Evolutionary conservation across 2,329 filamentous ascomycete genomes (phyloP).

Genomic region (Aspergillus sp.): DNA sequence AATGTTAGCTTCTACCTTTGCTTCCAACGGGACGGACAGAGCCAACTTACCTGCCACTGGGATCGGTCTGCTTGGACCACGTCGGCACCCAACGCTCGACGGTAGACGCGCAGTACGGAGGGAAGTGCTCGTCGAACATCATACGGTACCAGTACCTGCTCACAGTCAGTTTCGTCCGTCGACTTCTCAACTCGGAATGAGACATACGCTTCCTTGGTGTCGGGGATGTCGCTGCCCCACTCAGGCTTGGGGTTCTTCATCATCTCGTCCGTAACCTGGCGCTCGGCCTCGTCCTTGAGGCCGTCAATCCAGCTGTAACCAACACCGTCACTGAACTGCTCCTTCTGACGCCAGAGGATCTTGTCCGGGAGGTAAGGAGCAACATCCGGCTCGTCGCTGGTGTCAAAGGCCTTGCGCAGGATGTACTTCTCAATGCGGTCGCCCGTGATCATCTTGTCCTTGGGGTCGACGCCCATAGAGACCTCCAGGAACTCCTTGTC

Average conservation of each 20-base stretch:
- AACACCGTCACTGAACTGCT: slow-evolving; percentile 98
- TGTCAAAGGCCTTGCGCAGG: slow-evolving; percentile 95
- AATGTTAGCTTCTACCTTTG: slow-evolving; percentile 7
- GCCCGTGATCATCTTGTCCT: slow-evolving; percentile 92
- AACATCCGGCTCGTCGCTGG: slow-evolving; percentile 74
- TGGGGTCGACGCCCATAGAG: slow-evolving; percentile 89
- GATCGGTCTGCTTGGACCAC: slow-evolving; percentile 95
- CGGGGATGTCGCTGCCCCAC: slow-evolving; percentile 90
- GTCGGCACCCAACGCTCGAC: slow-evolving; percentile 97
- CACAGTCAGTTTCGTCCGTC: slow-evolving; percentile 15
- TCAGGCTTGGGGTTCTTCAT: slow-evolving; percentile 97
- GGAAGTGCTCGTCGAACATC: slow-evolving; percentile 99
- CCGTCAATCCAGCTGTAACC: slow-evolving; percentile 99
- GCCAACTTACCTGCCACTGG: slow-evolving; percentile 73
- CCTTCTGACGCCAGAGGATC: slow-evolving; percentile 98
- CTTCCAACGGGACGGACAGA: background rate
- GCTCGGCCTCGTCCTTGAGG: slow-evolving; percentile 89
- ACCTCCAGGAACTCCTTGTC: slow-evolving; percentile 96
- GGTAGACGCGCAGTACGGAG: slow-evolving; percentile 82
- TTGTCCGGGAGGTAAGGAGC: slow-evolving; percentile 90
- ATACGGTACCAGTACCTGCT: slow-evolving; percentile 87
- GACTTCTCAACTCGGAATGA: background rate
- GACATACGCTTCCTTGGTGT: slow-evolving; percentile 89
- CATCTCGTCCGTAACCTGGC: slow-evolving; percentile 91
- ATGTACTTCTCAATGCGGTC: slow-evolving; percentile 96